A percentile compares a stretch with the other conserved stretches of the same genome.
phyloP scores from a whole-genome alignment of 1,139 yeast species.

The Geotrichum klebahnii region DNA sequence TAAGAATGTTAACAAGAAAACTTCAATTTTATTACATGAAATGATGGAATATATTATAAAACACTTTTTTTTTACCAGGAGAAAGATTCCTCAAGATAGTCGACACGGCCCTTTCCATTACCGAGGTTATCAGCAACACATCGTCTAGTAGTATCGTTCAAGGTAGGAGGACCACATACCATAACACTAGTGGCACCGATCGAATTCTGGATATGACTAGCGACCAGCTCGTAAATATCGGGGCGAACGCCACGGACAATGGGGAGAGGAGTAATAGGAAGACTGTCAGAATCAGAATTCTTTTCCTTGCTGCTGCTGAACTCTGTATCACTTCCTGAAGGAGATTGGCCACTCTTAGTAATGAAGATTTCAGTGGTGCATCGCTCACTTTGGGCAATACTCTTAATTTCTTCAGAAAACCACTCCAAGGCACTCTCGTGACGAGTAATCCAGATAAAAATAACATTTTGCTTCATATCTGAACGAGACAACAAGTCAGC shows the following conservation, averaged over 20 bases:
- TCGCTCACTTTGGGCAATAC: constrained; percentile 33
- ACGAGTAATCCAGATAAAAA: constrained; percentile 51
- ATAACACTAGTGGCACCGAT: constrained; percentile 35
- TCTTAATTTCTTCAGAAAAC: constrained; percentile 49
- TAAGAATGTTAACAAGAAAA: no score
- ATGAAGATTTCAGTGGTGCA: constrained; percentile 44
- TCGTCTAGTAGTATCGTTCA: constrained; percentile 41
- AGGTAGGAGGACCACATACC: constrained; percentile 43
- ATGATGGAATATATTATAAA: no score
- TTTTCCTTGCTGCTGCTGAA: not conserved
- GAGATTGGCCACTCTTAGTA: constrained; percentile 7
- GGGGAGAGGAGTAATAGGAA: constrained; percentile 4
- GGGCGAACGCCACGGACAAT: constrained; percentile 35
- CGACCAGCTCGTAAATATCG: constrained; percentile 36
- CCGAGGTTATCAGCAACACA: constrained; percentile 33
- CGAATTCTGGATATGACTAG: constrained; percentile 32
- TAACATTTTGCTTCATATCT: constrained; percentile 35
- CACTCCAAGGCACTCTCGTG: constrained; percentile 45
- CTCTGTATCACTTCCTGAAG: constrained; percentile 3
- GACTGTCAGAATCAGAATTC: constrained; percentile 4
- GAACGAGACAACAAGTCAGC: constrained; percentile 9
- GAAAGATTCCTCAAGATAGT: constrained; percentile 40
- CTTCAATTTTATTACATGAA: no score
- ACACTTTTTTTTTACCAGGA: constrained; percentile 33
- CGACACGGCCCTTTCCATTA: constrained; percentile 29